Evolutionary conservation across 352 stramenopile genomes (phyloP), one percentile per base, ranked within the genome.

Genomic region (Phytopythium boreale): DNA sequence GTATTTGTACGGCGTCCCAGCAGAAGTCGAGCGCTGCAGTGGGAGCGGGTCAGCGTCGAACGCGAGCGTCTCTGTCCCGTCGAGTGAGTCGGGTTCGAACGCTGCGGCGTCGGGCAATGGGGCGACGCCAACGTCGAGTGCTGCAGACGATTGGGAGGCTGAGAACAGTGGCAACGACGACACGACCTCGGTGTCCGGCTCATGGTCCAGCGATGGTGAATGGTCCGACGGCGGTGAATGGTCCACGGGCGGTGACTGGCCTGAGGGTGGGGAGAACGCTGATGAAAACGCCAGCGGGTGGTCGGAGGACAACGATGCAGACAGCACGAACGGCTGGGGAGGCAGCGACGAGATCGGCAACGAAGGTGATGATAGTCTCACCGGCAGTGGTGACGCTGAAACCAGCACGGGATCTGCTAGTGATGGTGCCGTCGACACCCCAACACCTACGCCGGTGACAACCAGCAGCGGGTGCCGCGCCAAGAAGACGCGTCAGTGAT

Each of bases 1-100:
- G 56, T 88, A 88, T 61, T 62, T 77, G 41, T 88, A 79, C 59
- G 79, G 79, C 26, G 58, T 84, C 22, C 79, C 76, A 7, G 75
- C 64, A 9, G 71, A 76, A n/a, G 61, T 88, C 1, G 61, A 86
- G 24, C 58, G 63, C 19, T 88, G 79, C n/a, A n/a, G n/a, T 55
- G 66, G 74, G 26, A 70, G 74, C 5, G 63, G 64, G 11, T 56
- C 31, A 26, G 17, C 46, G 49, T 62, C 39, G 0, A 53, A 47
- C 34, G 37, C 17, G 12, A 62, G 53, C 2, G 69, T 67, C 44
- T 61, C 69, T 24, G 64, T 62, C 14, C 19, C 46, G 15, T 59
- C 59, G 4, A 47, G 39, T n/a, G 31, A 59, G 22, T 57, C 62
- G 39, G 26, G 26, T 2, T 47, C 53, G 22, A 49, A 29, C 17